Base-by-base conservation (phyloP, 148 eudicot genomes). In the Salicornia ramosissima region DNA sequence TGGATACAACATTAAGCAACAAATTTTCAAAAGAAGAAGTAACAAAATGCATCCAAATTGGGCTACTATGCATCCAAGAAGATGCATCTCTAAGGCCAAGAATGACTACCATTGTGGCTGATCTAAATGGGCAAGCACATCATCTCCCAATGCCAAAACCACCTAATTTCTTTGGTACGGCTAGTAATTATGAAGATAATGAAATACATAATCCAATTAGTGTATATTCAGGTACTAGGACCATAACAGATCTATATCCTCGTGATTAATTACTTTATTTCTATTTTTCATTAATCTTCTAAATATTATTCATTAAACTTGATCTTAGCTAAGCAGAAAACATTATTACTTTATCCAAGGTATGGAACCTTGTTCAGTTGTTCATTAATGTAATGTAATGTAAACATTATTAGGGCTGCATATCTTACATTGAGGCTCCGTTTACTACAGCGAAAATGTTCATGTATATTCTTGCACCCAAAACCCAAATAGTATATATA, bases 11-110 rank as follows among this genome's bases (percentile, higher is more conserved):
- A 12, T 6, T 79, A 31, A 8, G 26, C 12, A 30, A 75, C 15
- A 40, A 42, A 15, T 52, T 45, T 51, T 10, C 66, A 10, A 21
- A 2, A 1, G 76, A 75, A 53, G 70, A 75, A 68, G 73, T 67
- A 24, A 25, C 12, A 2, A 71, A 55, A 46, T 75, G 79, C 59
- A 71, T 75, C 36, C 79, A 75, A 14, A 71, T 79, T 33, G 75
- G 70, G 6, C 19, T 71, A 19, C 15, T 79, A 14, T 75, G 79
- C 39, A 56, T 75, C 25, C 82, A 75, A 71, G 82, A 71, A 60
- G 61, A 70, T 16, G 63, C 79, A 10, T 15, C 5, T 6, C 25
- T 25, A 59, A 65, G 82, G 29, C 82, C 76, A 2, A 25, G 40
- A 55, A 71, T 75, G 75, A 6, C 65, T 21, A 30, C 47, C 1